Percentiles rank a stretch among this genome's conserved stretches.
phyloP scores from a whole-genome alignment of 345 rosid species.

The Durio zibethinus region DNA sequence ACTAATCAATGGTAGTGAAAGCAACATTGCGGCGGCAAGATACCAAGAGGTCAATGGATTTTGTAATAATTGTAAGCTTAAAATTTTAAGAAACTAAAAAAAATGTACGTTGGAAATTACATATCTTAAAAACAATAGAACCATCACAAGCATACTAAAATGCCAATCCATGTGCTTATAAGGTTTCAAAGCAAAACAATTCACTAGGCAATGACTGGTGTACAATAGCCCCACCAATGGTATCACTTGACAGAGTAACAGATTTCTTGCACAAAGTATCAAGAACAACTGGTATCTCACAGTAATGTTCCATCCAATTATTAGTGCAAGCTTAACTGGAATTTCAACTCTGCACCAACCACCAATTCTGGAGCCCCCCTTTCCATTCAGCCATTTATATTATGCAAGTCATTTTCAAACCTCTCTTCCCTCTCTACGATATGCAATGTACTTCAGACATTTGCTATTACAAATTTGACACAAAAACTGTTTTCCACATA shows the following conservation, averaged over 20 bases:
- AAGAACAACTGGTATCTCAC: conserved; percentile 12
- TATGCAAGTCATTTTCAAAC: conserved; percentile 20
- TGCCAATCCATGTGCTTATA: conserved; percentile 30
- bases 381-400: conserved; percentile 23
- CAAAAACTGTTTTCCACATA: conserved; percentile 16
- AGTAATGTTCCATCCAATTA: conserved; percentile 11
- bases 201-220: conserved; percentile 17
- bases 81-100: neutral
- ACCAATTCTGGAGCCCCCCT: conserved; percentile 22
- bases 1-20: conserved; percentile 9
- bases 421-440: conserved; percentile 10
- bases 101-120: neutral
- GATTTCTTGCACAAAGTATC: conserved; percentile 26
- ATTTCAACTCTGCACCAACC: conserved; percentile 14
- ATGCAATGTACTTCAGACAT: conserved; percentile 5
- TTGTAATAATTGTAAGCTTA: neutral
- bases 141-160: conserved; percentile 9
- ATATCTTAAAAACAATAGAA: neutral
- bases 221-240: conserved; percentile 29
- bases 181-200: conserved; percentile 30
- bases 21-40: conserved; percentile 10
- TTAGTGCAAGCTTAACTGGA: conserved; percentile 24
- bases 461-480: conserved; percentile 6
- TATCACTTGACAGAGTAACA: conserved; percentile 25
- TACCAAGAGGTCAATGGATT: neutral